A percentile compares a stretch with the other conserved stretches of the same genome.
phyloP scores from a whole-genome alignment of 169 alveolate species.

The Eimeria sp. region DNA sequence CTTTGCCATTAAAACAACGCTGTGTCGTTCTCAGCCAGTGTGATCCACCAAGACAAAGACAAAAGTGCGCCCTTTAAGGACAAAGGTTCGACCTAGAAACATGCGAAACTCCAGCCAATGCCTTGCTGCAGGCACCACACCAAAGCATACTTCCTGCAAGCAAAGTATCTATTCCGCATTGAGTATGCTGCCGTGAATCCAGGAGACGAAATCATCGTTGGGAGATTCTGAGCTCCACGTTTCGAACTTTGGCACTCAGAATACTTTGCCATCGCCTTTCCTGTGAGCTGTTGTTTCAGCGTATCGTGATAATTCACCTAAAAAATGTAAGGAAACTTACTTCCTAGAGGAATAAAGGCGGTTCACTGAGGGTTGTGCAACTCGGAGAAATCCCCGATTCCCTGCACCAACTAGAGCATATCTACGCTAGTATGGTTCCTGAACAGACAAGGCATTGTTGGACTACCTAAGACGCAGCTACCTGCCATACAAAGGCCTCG shows the following conservation, averaged over 20 bases:
- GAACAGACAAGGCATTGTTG: background rate
- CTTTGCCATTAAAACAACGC: background rate
- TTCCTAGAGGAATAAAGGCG: background rate
- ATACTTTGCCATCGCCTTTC: background rate
- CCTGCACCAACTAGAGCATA: background rate
- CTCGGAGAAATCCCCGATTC: background rate
- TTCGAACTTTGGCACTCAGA: too few species aligned
- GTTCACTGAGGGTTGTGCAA: background rate
- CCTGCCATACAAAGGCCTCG: background rate
- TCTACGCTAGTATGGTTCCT: background rate
- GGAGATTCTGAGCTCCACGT: background rate
- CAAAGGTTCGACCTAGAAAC: background rate
- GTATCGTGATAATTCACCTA: background rate
- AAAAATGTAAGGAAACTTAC: background rate
- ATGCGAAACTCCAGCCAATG: background rate
- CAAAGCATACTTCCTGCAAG: conserved; percentile 16
- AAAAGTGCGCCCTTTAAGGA: background rate
- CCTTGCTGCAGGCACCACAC: background rate
- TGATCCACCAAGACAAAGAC: background rate
- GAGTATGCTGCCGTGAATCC: background rate
- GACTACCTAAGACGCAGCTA: background rate
- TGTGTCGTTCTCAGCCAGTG: background rate
- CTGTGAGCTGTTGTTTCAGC: background rate
- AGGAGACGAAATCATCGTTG: background rate
- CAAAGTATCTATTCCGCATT: background rate